phyloP scores from a whole-genome alignment of 805 yeast genomes.

The Spathaspora gorwiae region DNA sequence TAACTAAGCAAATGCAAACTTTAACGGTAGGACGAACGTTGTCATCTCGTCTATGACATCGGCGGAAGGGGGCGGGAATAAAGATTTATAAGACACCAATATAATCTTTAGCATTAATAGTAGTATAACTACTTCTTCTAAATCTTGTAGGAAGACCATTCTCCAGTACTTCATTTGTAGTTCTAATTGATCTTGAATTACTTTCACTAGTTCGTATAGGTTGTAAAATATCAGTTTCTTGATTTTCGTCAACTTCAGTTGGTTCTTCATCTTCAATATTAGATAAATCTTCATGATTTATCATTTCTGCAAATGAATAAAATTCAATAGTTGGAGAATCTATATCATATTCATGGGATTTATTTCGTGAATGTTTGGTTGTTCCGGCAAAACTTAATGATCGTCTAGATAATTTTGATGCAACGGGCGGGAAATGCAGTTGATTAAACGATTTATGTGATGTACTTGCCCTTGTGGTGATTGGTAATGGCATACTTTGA shows the following conservation, averaged over 20 bases:
- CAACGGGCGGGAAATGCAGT: background rate
- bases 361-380: constrained; percentile 2
- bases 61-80: too few relatives aligned
- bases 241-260: background rate
- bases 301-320: constrained; percentile 29
- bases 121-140: constrained; percentile 13
- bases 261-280: background rate
- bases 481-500: background rate
- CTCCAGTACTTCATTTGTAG: background rate
- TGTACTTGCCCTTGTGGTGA: background rate
- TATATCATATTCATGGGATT: constrained; percentile 3
- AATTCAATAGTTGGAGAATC: constrained; percentile 19
- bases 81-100: constrained; percentile 12
- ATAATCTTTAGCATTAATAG: constrained; percentile 19
- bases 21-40: too few relatives aligned
- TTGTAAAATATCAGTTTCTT: background rate
- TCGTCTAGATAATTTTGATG: constrained; percentile 1
- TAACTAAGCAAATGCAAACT: too few relatives aligned
- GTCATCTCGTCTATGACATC: too few relatives aligned
- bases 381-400: constrained; percentile 5
- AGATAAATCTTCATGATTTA: constrained; percentile 15
- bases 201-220: background rate
- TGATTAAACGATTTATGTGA: background rate
- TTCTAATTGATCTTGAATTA: background rate
- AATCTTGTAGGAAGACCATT: background rate